A percentile compares a stretch with the other conserved stretches of the same genome.
Evolutionary conservation across 345 rosid species (phyloP).

Genomic region (Adansonia digitata): DNA sequence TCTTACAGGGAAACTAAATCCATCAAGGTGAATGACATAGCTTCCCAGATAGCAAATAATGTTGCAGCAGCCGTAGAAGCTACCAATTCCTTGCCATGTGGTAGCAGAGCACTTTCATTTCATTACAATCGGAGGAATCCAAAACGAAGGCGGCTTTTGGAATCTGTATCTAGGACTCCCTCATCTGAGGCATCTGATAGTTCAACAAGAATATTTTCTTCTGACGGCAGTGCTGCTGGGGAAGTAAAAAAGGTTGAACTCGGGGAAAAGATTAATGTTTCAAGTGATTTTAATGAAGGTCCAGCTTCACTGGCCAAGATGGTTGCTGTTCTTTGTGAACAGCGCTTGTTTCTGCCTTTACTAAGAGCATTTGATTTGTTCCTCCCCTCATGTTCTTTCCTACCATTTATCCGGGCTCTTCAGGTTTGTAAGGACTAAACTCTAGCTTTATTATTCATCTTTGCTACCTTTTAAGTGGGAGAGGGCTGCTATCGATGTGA

Average conservation of each 20-base stretch:
- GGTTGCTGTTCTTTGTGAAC: conserved; percentile 98
- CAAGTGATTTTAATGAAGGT: conserved; percentile 55
- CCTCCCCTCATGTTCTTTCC: conserved; percentile 87
- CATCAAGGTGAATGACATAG: conserved; percentile 88
- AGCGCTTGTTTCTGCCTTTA: conserved; percentile 80
- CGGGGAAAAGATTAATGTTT: conserved; percentile 33
- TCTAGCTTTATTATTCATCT: conserved; percentile 12
- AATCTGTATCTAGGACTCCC: conserved; percentile 36
- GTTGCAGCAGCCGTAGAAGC: conserved; percentile 80
- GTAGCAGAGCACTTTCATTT: conserved; percentile 50
- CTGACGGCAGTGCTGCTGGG: conserved; percentile 34
- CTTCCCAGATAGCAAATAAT: conserved; percentile 78
- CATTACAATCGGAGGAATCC: conserved; percentile 81
- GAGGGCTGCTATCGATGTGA: not conserved
- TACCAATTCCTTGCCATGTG: conserved; percentile 58
- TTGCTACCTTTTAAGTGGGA: conserved; percentile 4
- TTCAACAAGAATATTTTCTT: conserved; percentile 27
- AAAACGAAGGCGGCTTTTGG: conserved; percentile 86
- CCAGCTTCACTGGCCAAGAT: conserved; percentile 68
- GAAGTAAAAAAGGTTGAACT: conserved; percentile 44
- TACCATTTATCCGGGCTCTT: conserved; percentile 92
- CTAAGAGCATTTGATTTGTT: conserved; percentile 96
- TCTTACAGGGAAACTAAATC: conserved; percentile 86
- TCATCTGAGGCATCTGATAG: conserved; percentile 32
- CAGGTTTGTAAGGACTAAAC: conserved; percentile 59